phyloP scores from a whole-genome alignment of 1,284 basidiomycete genomes.

The Caloboletus firmus region DNA sequence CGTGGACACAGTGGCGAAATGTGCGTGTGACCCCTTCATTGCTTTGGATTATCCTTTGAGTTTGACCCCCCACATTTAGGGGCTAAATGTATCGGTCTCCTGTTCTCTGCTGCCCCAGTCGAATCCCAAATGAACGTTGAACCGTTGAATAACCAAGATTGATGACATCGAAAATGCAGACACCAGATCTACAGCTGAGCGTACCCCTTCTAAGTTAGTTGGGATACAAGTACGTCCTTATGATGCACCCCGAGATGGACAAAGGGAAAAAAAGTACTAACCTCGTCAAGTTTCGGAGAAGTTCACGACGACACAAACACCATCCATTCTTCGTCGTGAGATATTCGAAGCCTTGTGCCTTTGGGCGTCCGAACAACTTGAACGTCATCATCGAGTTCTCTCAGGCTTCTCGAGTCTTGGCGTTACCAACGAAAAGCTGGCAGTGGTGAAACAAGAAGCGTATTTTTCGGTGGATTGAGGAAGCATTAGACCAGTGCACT shows the following conservation, averaged over 20 bases:
- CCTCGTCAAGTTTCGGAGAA: conserved; percentile 60
- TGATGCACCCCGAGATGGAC: conserved; percentile 59
- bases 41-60: not conserved
- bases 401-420: conserved; percentile 64
- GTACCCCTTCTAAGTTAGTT: conserved; percentile 44
- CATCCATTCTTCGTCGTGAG: conserved; percentile 65
- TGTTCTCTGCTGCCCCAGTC: conserved; percentile 61
- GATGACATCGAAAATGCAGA: conserved; percentile 56
- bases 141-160: conserved; percentile 58
- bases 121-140: conserved; percentile 47
- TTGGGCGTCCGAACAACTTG: conserved; percentile 64
- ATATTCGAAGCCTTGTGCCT: conserved; percentile 59
- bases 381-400: conserved; percentile 65
- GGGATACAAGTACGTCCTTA: conserved; percentile 65
- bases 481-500: too few relatives aligned
- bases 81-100: conserved; percentile 63
- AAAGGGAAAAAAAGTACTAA: conserved; percentile 42
- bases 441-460: conserved; percentile 51
- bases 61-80: conserved; percentile 37
- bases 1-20: too few relatives aligned
- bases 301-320: conserved; percentile 52
- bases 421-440: conserved; percentile 53
- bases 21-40: conserved; percentile 40
- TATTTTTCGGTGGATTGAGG: conserved; percentile 58
- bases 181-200: conserved; percentile 30